Evolutionary conservation across 2,329 filamentous ascomycete species (phyloP).

Genomic region (Paraconiothyrium sp.): DNA sequence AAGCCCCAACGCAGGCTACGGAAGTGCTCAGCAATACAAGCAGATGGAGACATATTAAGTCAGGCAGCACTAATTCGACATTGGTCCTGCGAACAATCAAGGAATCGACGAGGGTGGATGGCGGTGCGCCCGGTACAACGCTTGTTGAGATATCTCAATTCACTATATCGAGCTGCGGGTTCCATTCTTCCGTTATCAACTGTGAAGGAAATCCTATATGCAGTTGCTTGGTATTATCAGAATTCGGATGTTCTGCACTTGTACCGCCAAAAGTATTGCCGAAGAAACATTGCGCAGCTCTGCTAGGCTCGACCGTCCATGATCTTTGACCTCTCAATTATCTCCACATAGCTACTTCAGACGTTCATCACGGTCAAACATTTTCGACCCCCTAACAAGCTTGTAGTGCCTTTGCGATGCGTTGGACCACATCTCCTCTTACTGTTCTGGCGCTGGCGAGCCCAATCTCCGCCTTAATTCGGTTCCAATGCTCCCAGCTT

Average conservation of each 20-base stretch:
- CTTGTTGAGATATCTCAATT: background rate
- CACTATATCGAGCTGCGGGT: slow-evolving; percentile 12
- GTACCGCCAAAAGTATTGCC: background rate
- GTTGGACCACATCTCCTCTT: slow-evolving; percentile 11
- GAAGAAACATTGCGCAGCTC: background rate
- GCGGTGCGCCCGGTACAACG: background rate
- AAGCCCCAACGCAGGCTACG: background rate
- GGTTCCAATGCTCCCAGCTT: slow-evolving; percentile 40
- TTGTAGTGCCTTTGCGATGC: slow-evolving; percentile 8
- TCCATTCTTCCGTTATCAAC: slow-evolving; percentile 1
- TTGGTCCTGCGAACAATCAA: background rate
- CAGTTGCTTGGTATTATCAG: background rate
- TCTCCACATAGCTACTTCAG: background rate
- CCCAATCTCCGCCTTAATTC: slow-evolving; percentile 22
- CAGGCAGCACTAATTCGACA: slow-evolving; percentile 11
- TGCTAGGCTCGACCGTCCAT: background rate
- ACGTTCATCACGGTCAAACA: background rate
- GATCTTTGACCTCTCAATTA: background rate
- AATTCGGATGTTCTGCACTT: too few relatives aligned
- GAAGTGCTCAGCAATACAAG: slow-evolving; percentile 17
- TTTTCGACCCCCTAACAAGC: background rate
- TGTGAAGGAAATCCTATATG: background rate
- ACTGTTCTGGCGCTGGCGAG: slow-evolving; percentile 19
- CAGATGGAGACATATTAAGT: slow-evolving; percentile 17
- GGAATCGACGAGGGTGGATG: background rate